Conservation (phyloP, 2,329 filamentous ascomycete species). For the Lachnellula cervina region DNA sequence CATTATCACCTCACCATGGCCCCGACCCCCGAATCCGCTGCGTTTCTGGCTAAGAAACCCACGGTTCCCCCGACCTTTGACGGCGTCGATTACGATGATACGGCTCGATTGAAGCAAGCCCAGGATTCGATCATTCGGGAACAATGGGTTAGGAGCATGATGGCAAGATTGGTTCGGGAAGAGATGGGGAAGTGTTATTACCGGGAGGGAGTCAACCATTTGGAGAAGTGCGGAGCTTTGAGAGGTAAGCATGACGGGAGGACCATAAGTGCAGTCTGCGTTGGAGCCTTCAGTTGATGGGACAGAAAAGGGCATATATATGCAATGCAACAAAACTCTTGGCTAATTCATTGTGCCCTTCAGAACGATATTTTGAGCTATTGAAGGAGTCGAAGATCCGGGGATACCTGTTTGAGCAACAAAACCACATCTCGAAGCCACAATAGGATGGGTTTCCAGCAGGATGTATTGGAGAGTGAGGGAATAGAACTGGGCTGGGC, state of each 20-base stretch:
- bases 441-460: conserved; percentile 8
- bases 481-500: not conserved
- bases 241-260: conserved; percentile 57
- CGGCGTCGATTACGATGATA: conserved; percentile 82
- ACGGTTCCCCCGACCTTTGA: conserved; percentile 78
- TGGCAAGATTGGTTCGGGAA: conserved; percentile 75
- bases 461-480: not conserved
- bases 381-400: conserved; percentile 72
- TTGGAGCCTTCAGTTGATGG: not conserved
- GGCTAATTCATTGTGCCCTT: conserved; percentile 8
- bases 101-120: conserved; percentile 71
- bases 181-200: conserved; percentile 84
- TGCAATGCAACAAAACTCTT: not conserved
- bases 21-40: conserved; percentile 77
- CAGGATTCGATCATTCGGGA: conserved; percentile 79
- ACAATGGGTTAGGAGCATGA: conserved; percentile 88
- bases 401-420: conserved; percentile 75
- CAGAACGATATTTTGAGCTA: conserved; percentile 75
- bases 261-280: not conserved
- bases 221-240: conserved; percentile 79
- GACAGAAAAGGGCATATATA: not conserved
- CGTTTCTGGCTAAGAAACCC: conserved; percentile 80
- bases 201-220: conserved; percentile 77
- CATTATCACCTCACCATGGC: conserved; percentile 40
- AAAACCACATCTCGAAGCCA: conserved; percentile 62